These are phyloP conservation scores for Gossypium aridum DNA, from an alignment of 441 rosid genomes.

Conservation along the genomic window DNA sequence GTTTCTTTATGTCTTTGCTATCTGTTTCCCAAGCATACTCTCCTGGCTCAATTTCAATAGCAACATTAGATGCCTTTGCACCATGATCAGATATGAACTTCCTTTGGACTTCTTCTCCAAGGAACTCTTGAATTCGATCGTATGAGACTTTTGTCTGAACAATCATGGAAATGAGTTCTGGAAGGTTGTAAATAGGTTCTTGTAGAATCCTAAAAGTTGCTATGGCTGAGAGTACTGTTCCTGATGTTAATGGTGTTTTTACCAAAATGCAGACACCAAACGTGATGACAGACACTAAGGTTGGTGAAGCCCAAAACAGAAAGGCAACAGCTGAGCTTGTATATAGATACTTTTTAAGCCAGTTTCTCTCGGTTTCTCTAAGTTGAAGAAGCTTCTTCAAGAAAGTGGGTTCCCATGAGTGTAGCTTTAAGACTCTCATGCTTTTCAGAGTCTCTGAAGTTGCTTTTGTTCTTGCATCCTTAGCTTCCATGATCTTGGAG, in stretches of 20 bases:
- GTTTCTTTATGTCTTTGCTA: slow-evolving; percentile 17
- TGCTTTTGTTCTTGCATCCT: slow-evolving; percentile 58
- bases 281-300: slow-evolving; percentile 47
- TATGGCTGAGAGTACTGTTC: slow-evolving; percentile 54
- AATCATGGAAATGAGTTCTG: slow-evolving; percentile 58
- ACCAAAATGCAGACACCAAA: slow-evolving; percentile 44
- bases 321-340: slow-evolving; percentile 49
- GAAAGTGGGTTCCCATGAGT: slow-evolving; percentile 58
- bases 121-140: slow-evolving; percentile 40
- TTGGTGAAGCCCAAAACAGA: slow-evolving; percentile 61
- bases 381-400: slow-evolving; percentile 41
- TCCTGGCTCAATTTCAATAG: slow-evolving; percentile 32
- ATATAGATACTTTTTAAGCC: slow-evolving; percentile 48
- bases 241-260: slow-evolving; percentile 42
- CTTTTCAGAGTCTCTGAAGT: slow-evolving; percentile 66
- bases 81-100: slow-evolving; percentile 16
- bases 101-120: slow-evolving; percentile 47
- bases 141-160: slow-evolving; percentile 60
- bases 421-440: slow-evolving; percentile 65
- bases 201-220: slow-evolving; percentile 67
- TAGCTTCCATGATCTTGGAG: slow-evolving; percentile 58
- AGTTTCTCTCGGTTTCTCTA: slow-evolving; percentile 42
- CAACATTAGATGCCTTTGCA: slow-evolving; percentile 19
- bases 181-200: slow-evolving; percentile 63
- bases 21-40: slow-evolving; percentile 49